Conservation (phyloP, 2,329 filamentous ascomycete species). For the Aureobasidium lini region DNA sequence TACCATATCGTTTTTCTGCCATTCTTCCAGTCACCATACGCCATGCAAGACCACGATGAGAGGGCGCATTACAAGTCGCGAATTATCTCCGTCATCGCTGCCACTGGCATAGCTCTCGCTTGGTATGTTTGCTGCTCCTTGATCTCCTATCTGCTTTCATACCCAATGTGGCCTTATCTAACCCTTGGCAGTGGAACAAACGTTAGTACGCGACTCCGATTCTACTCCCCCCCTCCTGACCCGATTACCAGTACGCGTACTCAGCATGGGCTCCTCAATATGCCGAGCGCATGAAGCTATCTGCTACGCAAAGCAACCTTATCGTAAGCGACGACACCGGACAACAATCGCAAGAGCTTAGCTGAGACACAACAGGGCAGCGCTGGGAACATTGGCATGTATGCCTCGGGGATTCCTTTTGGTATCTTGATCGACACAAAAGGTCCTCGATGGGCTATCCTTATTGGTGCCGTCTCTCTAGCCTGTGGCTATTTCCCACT, state of each 20-base stretch:
- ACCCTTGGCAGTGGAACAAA: slow-evolving; percentile 59
- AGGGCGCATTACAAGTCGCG: slow-evolving; percentile 53
- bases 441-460: slow-evolving; percentile 70
- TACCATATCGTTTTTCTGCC: background rate
- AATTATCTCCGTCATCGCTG: slow-evolving; percentile 74
- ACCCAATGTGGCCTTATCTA: background rate
- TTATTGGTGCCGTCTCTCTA: slow-evolving; percentile 66
- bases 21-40: slow-evolving; percentile 17
- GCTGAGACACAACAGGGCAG: slow-evolving; percentile 39
- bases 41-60: slow-evolving; percentile 37
- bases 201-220: slow-evolving; percentile 43
- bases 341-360: slow-evolving; percentile 16
- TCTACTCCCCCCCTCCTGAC: slow-evolving; percentile 12
- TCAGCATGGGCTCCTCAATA: slow-evolving; percentile 97
- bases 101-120: slow-evolving; percentile 75
- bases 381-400: slow-evolving; percentile 89
- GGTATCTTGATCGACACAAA: slow-evolving; percentile 79
- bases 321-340: slow-evolving; percentile 52
- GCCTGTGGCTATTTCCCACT: slow-evolving; percentile 80
- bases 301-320: slow-evolving; percentile 87
- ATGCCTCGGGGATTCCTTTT: slow-evolving; percentile 78
- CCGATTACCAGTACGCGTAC: slow-evolving; percentile 72
- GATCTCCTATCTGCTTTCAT: background rate
- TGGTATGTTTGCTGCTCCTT: slow-evolving; percentile 38
- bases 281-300: slow-evolving; percentile 74